Evolutionary conservation across 1,284 basidiomycete genomes (phyloP).

Genomic region (Papiliotrema nemorosa): DNA sequence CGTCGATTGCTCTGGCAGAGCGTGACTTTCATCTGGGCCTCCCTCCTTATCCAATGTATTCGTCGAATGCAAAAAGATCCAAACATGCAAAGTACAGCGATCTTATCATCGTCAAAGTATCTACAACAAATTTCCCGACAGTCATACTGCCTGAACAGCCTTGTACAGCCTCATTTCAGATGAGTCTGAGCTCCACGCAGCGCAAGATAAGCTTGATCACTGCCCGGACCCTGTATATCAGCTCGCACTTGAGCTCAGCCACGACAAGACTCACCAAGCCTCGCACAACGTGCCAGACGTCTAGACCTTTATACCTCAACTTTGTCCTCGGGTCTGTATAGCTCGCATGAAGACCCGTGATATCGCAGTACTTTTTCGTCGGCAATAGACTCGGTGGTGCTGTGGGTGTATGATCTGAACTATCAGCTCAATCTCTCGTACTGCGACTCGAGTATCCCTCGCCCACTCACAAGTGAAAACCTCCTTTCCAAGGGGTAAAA

Average conservation of each 20-base stretch:
- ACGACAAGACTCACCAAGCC: conserved; percentile 37
- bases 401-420: conserved; percentile 44
- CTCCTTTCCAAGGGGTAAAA: conserved; percentile 23
- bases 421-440: neutral
- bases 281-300: conserved; percentile 48
- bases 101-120: neutral
- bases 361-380: conserved; percentile 54
- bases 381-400: conserved; percentile 49
- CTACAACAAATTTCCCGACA: neutral
- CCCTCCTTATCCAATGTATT: no score
- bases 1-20: no score
- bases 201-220: conserved; percentile 48
- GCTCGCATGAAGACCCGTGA: conserved; percentile 51
- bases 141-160: no score
- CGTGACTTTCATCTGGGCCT: no score
- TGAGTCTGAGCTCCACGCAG: conserved; percentile 45
- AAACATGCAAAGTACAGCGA: neutral
- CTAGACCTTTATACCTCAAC: conserved; percentile 48
- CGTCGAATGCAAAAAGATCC: no score
- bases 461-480: conserved; percentile 46
- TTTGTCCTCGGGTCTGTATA: conserved; percentile 51
- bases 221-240: conserved; percentile 40
- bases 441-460: neutral
- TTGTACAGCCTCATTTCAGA: conserved; percentile 27
- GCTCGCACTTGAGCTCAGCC: neutral